phyloP scores from a whole-genome alignment of 73 alveolate species.

The Blepharisma stoltei region DNA sequence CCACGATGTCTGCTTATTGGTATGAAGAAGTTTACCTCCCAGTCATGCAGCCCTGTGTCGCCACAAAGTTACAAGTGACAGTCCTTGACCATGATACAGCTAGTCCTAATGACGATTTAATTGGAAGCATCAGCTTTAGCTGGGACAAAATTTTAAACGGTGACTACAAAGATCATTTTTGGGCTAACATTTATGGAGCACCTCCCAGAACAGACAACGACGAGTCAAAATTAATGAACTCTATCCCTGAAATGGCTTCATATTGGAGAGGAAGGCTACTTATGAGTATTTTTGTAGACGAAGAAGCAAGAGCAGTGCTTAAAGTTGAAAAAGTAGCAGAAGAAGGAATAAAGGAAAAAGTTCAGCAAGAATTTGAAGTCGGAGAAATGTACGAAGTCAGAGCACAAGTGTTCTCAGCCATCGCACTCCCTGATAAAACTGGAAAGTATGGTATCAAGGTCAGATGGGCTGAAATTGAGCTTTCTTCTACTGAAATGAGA shows the following conservation, averaged over 20 bases:
- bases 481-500: constrained; percentile 46
- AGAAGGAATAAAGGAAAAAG: constrained; percentile 1
- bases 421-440: constrained; percentile 51
- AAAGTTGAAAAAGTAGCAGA: neutral
- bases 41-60: constrained; percentile 46
- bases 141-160: constrained; percentile 35
- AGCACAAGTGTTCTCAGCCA: constrained; percentile 62
- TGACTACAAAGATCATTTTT: constrained; percentile 38
- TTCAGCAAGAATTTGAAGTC: constrained; percentile 1
- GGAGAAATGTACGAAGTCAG: constrained; percentile 52
- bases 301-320: neutral
- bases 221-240: constrained; percentile 74
- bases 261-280: constrained; percentile 90
- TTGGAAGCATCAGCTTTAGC: constrained; percentile 52
- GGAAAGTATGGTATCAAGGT: constrained; percentile 55
- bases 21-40: constrained; percentile 59
- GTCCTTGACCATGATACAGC: constrained; percentile 52
- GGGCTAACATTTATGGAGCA: constrained; percentile 85
- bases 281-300: constrained; percentile 39
- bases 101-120: constrained; percentile 53
- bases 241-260: constrained; percentile 78
- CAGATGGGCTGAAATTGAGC: constrained; percentile 55
- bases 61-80: constrained; percentile 43
- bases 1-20: constrained; percentile 44
- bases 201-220: constrained; percentile 56